Conservation (phyloP, 306 rosid genomes). For the Fragaria nilgerrensis region DNA sequence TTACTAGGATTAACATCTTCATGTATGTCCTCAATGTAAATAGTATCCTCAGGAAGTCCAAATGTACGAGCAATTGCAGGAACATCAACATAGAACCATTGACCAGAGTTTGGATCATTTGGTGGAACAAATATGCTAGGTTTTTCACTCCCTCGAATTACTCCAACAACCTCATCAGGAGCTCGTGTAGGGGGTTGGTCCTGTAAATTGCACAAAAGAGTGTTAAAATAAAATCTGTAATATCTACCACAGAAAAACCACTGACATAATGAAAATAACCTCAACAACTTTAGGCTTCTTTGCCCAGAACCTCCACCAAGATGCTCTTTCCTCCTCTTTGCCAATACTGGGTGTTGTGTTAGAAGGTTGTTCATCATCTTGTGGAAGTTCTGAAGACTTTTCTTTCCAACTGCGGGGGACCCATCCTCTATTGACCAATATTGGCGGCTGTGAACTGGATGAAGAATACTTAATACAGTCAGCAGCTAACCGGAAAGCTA, state of each 20-base stretch:
- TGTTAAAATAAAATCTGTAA: constrained; percentile 1
- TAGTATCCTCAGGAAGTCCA: constrained; percentile 68
- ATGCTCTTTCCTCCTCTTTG: constrained; percentile 39
- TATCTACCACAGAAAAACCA: constrained; percentile 16
- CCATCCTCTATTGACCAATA: constrained; percentile 95
- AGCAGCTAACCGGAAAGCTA: constrained; percentile 21
- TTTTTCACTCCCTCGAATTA: constrained; percentile 86
- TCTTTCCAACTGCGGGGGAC: constrained; percentile 94
- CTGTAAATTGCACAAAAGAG: constrained; percentile 44
- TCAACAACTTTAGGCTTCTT: constrained; percentile 38
- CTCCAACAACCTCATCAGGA: constrained; percentile 65
- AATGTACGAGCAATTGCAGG: constrained; percentile 67
- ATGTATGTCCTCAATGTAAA: constrained; percentile 66
- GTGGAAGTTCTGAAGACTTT: constrained; percentile 41
- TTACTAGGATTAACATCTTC: constrained; percentile 77
- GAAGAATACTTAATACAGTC: constrained; percentile 20
- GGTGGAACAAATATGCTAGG: constrained; percentile 96
- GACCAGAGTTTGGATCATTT: constrained; percentile 72
- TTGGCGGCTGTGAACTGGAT: constrained; percentile 59
- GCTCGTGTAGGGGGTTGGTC: constrained; percentile 44
- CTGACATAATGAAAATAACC: constrained; percentile 41
- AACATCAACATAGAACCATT: constrained; percentile 94
- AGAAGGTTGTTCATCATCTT: constrained; percentile 33
- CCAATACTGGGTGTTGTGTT: constrained; percentile 31
- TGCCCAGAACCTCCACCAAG: constrained; percentile 95